Evolutionary conservation across 2,329 filamentous ascomycete species (phyloP).

Genomic region (Neofusicoccum sp.): DNA sequence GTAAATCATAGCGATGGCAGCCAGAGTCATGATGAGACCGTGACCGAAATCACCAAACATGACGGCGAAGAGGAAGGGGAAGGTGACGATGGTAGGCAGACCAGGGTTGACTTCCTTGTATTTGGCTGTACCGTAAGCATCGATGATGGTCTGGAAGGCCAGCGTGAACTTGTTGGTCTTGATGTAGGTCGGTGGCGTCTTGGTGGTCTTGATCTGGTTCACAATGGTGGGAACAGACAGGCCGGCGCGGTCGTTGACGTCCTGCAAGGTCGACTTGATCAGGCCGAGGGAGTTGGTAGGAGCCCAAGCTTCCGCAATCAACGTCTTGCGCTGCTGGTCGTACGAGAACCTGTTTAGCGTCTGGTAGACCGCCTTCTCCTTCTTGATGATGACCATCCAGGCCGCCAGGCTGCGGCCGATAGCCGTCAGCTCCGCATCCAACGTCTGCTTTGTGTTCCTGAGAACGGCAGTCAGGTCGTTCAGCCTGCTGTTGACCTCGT

Average conservation of each 20-base stretch:
- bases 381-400: slow-evolving; percentile 97
- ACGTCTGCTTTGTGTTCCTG: slow-evolving; percentile 88
- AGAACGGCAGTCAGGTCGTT: slow-evolving; percentile 90
- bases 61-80: slow-evolving; percentile 99
- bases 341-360: slow-evolving; percentile 96
- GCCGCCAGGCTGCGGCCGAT: slow-evolving; percentile 89
- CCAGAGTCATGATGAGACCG: slow-evolving; percentile 80
- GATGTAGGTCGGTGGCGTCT: slow-evolving; percentile 94
- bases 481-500: slow-evolving; percentile 92
- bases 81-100: slow-evolving; percentile 91
- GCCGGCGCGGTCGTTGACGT: slow-evolving; percentile 93
- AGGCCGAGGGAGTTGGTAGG: slow-evolving; percentile 85
- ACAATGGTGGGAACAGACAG: slow-evolving; percentile 98
- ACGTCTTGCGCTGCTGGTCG: slow-evolving; percentile 88
- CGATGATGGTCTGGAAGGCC: slow-evolving; percentile 97
- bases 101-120: slow-evolving; percentile 97
- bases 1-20: slow-evolving; percentile 90
- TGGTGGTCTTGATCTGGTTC: slow-evolving; percentile 95
- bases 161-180: slow-evolving; percentile 99
- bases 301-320: slow-evolving; percentile 97
- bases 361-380: slow-evolving; percentile 97
- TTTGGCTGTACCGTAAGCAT: slow-evolving; percentile 95
- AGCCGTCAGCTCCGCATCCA: slow-evolving; percentile 88
- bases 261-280: slow-evolving; percentile 90
- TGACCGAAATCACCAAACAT: slow-evolving; percentile 99